Percentiles rank a stretch among this genome's conserved stretches.
phyloP scores from a whole-genome alignment of 2,329 filamentous ascomycete species.

The Blastomyces parvus region DNA sequence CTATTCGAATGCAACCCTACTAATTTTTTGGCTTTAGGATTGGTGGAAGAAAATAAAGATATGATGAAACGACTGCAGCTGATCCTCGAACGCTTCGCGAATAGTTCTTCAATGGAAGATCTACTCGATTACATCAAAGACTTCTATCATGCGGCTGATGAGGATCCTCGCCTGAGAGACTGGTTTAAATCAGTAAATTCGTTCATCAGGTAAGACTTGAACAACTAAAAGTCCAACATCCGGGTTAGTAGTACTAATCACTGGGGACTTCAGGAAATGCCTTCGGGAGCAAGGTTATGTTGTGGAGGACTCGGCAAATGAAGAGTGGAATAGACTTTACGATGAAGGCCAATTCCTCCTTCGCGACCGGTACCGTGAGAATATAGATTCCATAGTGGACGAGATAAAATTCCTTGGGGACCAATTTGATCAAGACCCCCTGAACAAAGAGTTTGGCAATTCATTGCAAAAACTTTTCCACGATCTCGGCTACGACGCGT shows the following conservation, averaged over 20 bases:
- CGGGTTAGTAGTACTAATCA: not conserved
- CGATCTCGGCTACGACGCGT: constrained; percentile 78
- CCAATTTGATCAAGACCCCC: constrained; percentile 79
- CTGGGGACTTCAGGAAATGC: constrained; percentile 47
- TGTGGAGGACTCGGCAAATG: constrained; percentile 66
- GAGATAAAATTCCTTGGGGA: constrained; percentile 82
- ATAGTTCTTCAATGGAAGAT: constrained; percentile 80
- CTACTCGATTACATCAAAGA: constrained; percentile 74
- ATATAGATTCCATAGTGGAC: constrained; percentile 78
- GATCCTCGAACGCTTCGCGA: constrained; percentile 89
- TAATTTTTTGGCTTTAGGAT: constrained; percentile 24
- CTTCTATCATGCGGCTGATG: constrained; percentile 79
- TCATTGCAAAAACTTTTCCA: constrained; percentile 76
- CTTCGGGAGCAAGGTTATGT: constrained; percentile 87
- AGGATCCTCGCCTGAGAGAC: constrained; percentile 71
- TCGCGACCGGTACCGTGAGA: constrained; percentile 73
- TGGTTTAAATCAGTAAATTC: constrained; percentile 77
- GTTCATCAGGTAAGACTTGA: constrained; percentile 51
- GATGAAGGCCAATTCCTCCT: constrained; percentile 80
- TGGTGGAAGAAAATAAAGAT: constrained; percentile 29
- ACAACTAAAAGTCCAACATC: not conserved
- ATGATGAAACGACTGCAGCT: constrained; percentile 53
- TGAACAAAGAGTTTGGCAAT: constrained; percentile 71
- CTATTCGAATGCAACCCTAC: not conserved
- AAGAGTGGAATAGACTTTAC: constrained; percentile 75